These are phyloP conservation scores for Lichina pygmaea DNA, from an alignment of 495 filamentous ascomycete genomes.

Conservation along the genomic window DNA sequence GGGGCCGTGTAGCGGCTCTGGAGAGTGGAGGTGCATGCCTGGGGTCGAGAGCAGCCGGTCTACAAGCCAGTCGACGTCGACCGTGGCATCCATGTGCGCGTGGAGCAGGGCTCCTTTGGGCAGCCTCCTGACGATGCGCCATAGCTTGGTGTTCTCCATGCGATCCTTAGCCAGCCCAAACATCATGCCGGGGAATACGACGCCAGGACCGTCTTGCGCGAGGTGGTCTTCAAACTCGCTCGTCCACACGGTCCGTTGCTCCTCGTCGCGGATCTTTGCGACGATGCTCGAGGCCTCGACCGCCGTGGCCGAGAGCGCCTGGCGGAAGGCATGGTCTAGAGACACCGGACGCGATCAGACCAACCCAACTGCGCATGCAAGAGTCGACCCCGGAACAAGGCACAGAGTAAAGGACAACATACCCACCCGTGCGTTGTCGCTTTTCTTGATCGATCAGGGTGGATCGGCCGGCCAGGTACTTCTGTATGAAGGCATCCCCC, in stretches of 20 bases:
- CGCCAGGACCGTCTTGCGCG: conserved; percentile 23
- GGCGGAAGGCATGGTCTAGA: conserved; percentile 33
- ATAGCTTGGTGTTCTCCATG: conserved; percentile 62
- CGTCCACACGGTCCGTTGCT: conserved; percentile 47
- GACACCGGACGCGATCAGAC: conserved; percentile 2
- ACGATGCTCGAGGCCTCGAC: conserved; percentile 53
- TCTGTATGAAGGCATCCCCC: conserved; percentile 46
- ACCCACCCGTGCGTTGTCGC: conserved; percentile 52
- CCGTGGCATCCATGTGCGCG: conserved; percentile 73
- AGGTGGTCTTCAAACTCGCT: conserved; percentile 36
- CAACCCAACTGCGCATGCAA: background rate
- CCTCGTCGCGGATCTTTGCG: conserved; percentile 45
- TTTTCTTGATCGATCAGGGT: conserved; percentile 57
- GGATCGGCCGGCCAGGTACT: conserved; percentile 51
- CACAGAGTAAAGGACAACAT: background rate
- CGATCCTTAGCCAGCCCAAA: conserved; percentile 51
- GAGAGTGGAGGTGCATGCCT: conserved; percentile 42
- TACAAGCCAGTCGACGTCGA: conserved; percentile 57
- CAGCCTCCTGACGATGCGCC: conserved; percentile 62
- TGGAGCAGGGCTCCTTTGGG: conserved; percentile 81
- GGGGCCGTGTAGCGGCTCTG: conserved; percentile 20
- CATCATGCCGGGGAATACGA: conserved; percentile 67
- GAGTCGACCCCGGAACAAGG: background rate
- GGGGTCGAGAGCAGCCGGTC: conserved; percentile 39
- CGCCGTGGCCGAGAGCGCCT: conserved; percentile 46